phyloP scores from a whole-genome alignment of 1,139 yeast genomes.

The Kurtzmaniella natalensis region DNA sequence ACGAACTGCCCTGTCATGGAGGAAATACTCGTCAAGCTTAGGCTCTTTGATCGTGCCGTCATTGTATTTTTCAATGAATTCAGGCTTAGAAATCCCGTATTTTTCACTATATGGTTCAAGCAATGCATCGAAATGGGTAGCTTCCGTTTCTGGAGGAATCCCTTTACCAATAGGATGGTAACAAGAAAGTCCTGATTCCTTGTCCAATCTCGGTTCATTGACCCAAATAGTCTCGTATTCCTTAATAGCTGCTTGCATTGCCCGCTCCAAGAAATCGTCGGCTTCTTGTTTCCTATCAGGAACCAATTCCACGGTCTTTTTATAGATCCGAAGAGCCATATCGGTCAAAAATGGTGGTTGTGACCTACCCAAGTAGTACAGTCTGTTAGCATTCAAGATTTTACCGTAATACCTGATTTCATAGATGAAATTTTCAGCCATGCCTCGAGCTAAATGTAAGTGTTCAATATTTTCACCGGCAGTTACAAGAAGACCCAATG shows the following conservation, averaged over 20 bases:
- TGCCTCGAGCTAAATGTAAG: conserved; percentile 67
- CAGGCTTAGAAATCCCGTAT: conserved; percentile 56
- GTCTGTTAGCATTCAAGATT: conserved; percentile 89
- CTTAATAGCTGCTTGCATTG: conserved; percentile 75
- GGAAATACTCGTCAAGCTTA: conserved; percentile 76
- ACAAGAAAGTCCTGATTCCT: conserved; percentile 76
- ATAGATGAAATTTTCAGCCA: conserved; percentile 89
- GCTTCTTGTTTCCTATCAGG: conserved; percentile 38
- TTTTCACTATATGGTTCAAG: conserved; percentile 67
- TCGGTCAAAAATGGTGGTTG: conserved; percentile 99
- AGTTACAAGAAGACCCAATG: conserved; percentile 74
- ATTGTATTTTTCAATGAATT: conserved; percentile 71
- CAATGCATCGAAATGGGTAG: conserved; percentile 78
- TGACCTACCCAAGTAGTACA: conserved; percentile 86
- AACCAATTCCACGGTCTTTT: conserved; percentile 45
- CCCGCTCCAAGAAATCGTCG: conserved; percentile 56
- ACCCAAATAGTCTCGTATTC: conserved; percentile 86
- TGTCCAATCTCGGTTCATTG: conserved; percentile 67
- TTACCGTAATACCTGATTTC: conserved; percentile 91
- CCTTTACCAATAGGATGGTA: conserved; percentile 90
- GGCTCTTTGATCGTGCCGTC: conserved; percentile 66
- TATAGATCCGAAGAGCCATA: conserved; percentile 73
- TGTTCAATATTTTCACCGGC: conserved; percentile 43
- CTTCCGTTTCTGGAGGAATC: conserved; percentile 94
- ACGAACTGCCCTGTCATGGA: conserved; percentile 92